phyloP scores from a whole-genome alignment of 192 early-diverging fungal genomes.

The Cetraspora pellucida region DNA sequence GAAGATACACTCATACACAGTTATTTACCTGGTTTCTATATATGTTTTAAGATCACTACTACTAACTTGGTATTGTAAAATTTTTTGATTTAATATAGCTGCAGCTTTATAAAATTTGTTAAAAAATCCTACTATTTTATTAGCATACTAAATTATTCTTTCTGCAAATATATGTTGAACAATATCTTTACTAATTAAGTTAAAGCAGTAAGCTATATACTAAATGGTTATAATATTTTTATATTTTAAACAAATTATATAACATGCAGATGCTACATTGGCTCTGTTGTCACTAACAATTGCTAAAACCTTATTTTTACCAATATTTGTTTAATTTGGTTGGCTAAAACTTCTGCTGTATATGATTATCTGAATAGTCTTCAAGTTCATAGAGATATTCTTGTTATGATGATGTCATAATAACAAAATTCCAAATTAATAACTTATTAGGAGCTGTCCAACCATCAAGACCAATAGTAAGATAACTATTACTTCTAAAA shows the following conservation, averaged over 20 bases:
- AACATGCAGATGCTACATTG: background rate
- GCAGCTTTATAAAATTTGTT: constrained; percentile 10
- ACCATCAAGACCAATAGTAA: background rate
- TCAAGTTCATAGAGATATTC: background rate
- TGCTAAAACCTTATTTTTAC: background rate
- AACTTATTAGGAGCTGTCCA: background rate
- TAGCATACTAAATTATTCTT: background rate
- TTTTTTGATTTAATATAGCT: too few species aligned
- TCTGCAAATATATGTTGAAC: background rate
- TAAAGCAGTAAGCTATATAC: background rate
- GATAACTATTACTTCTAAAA: background rate
- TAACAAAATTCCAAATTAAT: constrained; percentile 7
- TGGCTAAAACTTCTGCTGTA: background rate
- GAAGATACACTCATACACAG: background rate
- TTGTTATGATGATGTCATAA: background rate
- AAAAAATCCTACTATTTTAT: background rate
- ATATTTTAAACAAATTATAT: background rate
- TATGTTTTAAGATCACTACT: too few species aligned
- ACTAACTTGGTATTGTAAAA: too few species aligned
- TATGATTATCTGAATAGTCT: background rate
- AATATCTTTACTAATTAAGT: constrained; percentile 10
- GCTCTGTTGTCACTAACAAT: background rate
- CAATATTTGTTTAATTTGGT: background rate
- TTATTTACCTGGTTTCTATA: background rate
- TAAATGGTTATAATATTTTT: background rate